Conservation (phyloP, 352 stramenopile genomes). For the Pythium aphanidermatum region DNA sequence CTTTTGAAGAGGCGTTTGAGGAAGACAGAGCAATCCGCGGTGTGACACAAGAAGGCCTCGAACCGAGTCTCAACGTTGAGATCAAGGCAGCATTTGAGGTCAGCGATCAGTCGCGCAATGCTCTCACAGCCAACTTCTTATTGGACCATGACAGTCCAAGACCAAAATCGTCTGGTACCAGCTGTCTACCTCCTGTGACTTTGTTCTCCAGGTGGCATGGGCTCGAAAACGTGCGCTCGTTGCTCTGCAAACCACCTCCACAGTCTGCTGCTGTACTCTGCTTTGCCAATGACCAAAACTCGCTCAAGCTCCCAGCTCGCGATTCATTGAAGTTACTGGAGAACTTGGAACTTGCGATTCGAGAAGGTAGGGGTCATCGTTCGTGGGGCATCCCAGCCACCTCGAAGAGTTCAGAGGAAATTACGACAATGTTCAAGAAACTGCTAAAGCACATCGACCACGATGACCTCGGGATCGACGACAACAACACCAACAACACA, state of each 20-base stretch:
- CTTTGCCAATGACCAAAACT: slow-evolving; percentile 4
- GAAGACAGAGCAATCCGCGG: slow-evolving; percentile 20
- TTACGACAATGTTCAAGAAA: slow-evolving; percentile 4
- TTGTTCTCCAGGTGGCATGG: slow-evolving; percentile 19
- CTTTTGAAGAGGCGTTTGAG: slow-evolving; percentile 8
- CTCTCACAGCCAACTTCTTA: slow-evolving; percentile 5
- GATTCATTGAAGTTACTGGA: slow-evolving; percentile 3
- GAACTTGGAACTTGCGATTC: slow-evolving; percentile 9
- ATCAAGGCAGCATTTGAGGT: slow-evolving; percentile 18
- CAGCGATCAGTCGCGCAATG: slow-evolving; percentile 2
- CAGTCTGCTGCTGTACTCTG: slow-evolving; percentile 11
- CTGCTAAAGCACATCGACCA: slow-evolving; percentile 19
- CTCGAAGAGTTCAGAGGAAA: background rate
- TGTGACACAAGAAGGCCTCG: background rate
- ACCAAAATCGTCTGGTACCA: background rate
- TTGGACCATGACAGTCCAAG: slow-evolving; percentile 2
- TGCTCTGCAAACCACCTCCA: slow-evolving; percentile 21
- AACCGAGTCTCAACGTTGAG: slow-evolving; percentile 7
- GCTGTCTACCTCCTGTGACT: background rate
- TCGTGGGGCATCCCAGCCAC: background rate
- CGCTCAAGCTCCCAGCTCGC: background rate
- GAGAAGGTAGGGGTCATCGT: background rate
- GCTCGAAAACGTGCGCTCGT: slow-evolving; percentile 21
- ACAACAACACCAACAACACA: slow-evolving; percentile 18
- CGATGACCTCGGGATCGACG: background rate